Evolutionary conservation across 306 rosid species (phyloP).

Genomic region (Sicyos baderoa): DNA sequence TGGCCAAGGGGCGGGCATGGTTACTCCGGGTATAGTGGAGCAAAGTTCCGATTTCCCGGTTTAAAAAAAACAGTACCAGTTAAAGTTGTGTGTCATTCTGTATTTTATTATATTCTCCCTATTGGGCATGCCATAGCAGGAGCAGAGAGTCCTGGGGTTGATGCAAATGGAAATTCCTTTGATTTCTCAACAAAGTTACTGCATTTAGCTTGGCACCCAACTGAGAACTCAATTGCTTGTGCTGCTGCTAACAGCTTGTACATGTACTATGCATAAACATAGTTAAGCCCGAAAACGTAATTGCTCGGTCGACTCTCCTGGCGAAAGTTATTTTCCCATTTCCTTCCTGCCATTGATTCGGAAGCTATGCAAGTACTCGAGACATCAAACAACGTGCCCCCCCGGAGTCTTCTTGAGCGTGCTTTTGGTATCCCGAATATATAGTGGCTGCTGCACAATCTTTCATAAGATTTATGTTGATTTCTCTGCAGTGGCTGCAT

Average conservation of each 20-base stretch:
- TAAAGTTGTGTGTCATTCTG: neutral
- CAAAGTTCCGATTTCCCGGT: no score
- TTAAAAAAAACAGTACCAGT: neutral
- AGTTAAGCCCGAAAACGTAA: slow-evolving; percentile 20
- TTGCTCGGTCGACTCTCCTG: slow-evolving; percentile 12
- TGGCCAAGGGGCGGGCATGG: no score
- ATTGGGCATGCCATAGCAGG: slow-evolving; percentile 26
- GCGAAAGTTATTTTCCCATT: slow-evolving; percentile 20
- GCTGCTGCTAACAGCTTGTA: slow-evolving; percentile 69
- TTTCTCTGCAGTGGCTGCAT: slow-evolving; percentile 15
- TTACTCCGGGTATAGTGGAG: no score
- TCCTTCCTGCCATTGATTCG: slow-evolving; percentile 15
- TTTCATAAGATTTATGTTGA: slow-evolving; percentile 9
- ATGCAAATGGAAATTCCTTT: slow-evolving; percentile 47
- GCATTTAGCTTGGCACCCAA: slow-evolving; percentile 69
- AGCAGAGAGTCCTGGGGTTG: slow-evolving; percentile 41
- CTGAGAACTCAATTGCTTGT: slow-evolving; percentile 58
- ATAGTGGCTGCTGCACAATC: slow-evolving; percentile 13
- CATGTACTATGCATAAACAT: slow-evolving; percentile 53
- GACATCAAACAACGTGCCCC: slow-evolving; percentile 6
- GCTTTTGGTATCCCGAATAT: slow-evolving; percentile 10
- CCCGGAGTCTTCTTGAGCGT: neutral
- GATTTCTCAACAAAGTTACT: slow-evolving; percentile 58
- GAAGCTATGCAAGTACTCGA: slow-evolving; percentile 13
- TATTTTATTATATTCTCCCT: slow-evolving; percentile 16